Evolutionary conservation across 805 yeast species (phyloP), one percentile per base, ranked within the genome.

Genomic region (Kodamaea restingae): DNA sequence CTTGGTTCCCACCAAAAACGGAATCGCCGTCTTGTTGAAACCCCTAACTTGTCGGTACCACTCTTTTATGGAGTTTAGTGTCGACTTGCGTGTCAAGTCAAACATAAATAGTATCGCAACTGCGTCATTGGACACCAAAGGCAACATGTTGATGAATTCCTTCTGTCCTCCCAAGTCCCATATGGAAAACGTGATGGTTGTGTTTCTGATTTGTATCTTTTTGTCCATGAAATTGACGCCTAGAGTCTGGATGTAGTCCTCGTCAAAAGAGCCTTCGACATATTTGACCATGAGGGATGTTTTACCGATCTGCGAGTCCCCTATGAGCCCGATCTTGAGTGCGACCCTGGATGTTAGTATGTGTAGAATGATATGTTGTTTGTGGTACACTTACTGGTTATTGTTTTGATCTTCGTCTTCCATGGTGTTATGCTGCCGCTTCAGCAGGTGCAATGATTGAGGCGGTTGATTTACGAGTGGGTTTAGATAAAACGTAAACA

Each of bases 81-180:
- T 87, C 18, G 88, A 78, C 46, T 84, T 86, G 33, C 96, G 72
- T 1, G 96, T 86, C 42, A 91, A 65, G 61, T 91, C 98, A 68
- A 68, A 91, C 81, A 86, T 80, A 52, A 90, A 88, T 31, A 91
- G 69, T 18, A 91, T 78, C 1, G 96, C 95, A 10, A 88, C 93
- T 0, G 98, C 93, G 45, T 90, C 97, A 47, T 84, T 80, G 11
- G 95, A 83, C 10, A 91, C 96, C 41, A 91, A 69, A 15, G 97
- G 96, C 28, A 93, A 68, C 98, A 91, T 91, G 58, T 91, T 91
- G 39, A 88, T 86, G 63, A 88, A 91, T 60, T 93, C 97, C 38
- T 86, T 76, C 52, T 90, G 95, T 1, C 98, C 98, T 17, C 98
- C 98, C 9, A 91, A 66, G 61, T 91, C 98, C 95, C 96, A 91